Percentiles rank a stretch among this genome's conserved stretches.
Conservation (phyloP, 108 stramenopile genomes). For the Conticribra guillardii region DNA sequence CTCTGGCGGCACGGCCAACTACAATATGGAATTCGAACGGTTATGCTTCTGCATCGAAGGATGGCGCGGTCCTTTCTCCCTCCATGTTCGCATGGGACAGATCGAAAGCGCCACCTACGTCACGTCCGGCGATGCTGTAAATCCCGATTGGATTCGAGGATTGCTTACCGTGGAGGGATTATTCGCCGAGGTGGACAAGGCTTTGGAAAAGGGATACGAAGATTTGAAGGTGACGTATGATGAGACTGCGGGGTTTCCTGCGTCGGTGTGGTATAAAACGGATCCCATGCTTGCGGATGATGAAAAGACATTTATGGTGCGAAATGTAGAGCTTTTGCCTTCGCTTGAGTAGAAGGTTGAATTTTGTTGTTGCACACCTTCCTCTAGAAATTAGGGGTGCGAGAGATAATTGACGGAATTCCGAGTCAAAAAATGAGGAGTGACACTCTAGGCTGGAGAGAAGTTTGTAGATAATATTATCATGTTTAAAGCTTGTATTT, state of each 20-base stretch:
- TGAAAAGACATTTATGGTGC: conserved; percentile 21
- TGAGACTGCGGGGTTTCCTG: conserved; percentile 25
- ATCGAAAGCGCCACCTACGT: conserved; percentile 12
- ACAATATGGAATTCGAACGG: conserved; percentile 20
- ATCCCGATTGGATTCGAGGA: conserved; percentile 13
- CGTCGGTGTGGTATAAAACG: conserved; percentile 8
- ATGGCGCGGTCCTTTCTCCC: conserved; percentile 14
- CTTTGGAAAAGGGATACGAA: conserved; percentile 5
- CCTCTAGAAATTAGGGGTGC: too few relatives aligned
- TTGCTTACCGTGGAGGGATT: conserved; percentile 27
- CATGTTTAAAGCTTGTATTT: too few relatives aligned
- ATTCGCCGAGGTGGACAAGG: conserved; percentile 32
- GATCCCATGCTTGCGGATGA: conserved; percentile 27
- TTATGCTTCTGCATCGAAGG: conserved; percentile 18
- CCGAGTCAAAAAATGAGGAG: too few relatives aligned
- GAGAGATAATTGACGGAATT: too few relatives aligned
- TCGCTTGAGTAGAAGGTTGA: too few relatives aligned
- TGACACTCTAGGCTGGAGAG: too few relatives aligned
- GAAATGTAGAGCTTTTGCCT: conserved; percentile 13
- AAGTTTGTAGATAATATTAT: too few relatives aligned
- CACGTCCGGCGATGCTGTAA: not conserved
- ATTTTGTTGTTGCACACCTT: too few relatives aligned
- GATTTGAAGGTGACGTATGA: conserved; percentile 29
- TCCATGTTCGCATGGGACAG: conserved; percentile 11
- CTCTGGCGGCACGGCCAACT: conserved; percentile 6